Conservation (phyloP, 2,329 filamentous ascomycete species). For the Ophiocordyceps robertsii region DNA sequence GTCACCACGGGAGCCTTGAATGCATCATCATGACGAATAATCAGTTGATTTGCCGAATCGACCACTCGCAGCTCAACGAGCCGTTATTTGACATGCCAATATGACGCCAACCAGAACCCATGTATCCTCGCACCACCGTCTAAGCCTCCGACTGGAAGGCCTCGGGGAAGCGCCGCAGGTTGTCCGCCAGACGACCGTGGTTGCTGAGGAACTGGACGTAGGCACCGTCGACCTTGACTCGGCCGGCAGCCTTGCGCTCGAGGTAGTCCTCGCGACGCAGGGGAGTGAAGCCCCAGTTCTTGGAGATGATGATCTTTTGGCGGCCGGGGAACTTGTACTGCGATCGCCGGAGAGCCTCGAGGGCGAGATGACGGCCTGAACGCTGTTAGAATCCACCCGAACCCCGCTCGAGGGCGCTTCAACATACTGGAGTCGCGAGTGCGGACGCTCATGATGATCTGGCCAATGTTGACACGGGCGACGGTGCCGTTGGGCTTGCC, state of each 20-base stretch:
- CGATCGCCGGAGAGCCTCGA: slow-evolving; percentile 96
- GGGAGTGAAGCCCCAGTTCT: slow-evolving; percentile 99
- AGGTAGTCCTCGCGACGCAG: slow-evolving; percentile 96
- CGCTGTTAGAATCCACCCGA: slow-evolving; percentile 11
- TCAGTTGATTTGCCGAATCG: slow-evolving; percentile 17
- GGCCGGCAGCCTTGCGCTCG: slow-evolving; percentile 84
- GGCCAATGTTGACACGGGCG: slow-evolving; percentile 99
- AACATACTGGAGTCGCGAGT: slow-evolving; percentile 81
- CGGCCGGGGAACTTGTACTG: slow-evolving; percentile 99
- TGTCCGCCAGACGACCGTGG: slow-evolving; percentile 72
- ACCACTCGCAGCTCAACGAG: slow-evolving; percentile 17
- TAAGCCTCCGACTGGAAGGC: slow-evolving; percentile 58
- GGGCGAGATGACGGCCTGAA: slow-evolving; percentile 73
- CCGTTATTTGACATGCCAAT: slow-evolving; percentile 28
- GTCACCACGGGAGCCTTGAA: not conserved
- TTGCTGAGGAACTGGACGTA: slow-evolving; percentile 99
- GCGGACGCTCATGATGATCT: slow-evolving; percentile 95
- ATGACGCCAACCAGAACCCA: slow-evolving; percentile 31
- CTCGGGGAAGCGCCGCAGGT: slow-evolving; percentile 90
- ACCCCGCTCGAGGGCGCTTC: no score
- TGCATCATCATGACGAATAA: slow-evolving; percentile 8
- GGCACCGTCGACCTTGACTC: slow-evolving; percentile 93
- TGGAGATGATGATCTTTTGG: slow-evolving; percentile 99
- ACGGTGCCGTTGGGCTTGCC: slow-evolving; percentile 98
- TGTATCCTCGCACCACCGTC: slow-evolving; percentile 21